A percentile compares a stretch with the other conserved stretches of the same genome.
These are phyloP conservation scores for Saxophila tyrrhenica DNA, from an alignment of 495 filamentous ascomycete species.

Conservation along the genomic window DNA sequence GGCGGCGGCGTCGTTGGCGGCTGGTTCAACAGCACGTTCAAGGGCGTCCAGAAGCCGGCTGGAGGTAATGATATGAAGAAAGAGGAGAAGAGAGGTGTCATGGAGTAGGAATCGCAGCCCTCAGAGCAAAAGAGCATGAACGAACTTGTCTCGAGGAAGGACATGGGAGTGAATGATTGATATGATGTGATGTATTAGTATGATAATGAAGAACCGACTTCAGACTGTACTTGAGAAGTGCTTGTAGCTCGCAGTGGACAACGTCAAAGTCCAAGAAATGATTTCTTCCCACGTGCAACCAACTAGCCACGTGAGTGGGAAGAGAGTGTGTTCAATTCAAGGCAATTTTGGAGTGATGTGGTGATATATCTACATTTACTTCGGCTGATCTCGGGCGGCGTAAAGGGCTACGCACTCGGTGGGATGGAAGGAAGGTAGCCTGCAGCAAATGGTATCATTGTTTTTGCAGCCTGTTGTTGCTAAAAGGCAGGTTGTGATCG, in stretches of 20 bases:
- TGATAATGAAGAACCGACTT: neutral
- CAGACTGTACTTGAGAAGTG: too few relatives aligned
- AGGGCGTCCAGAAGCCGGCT: constrained; percentile 2
- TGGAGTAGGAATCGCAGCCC: neutral
- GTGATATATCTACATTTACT: too few relatives aligned
- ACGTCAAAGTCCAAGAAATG: too few relatives aligned
- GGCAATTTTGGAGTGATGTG: too few relatives aligned
- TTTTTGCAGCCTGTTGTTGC: too few relatives aligned
- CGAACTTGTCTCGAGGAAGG: neutral
- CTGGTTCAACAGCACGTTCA: constrained; percentile 19
- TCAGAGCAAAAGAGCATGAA: neutral
- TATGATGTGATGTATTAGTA: neutral
- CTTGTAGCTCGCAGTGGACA: too few relatives aligned
- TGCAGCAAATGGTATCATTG: too few relatives aligned
- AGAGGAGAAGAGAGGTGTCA: neutral
- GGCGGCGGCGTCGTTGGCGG: constrained; percentile 6
- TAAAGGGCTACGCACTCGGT: neutral
- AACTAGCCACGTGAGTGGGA: too few relatives aligned
- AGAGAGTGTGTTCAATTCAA: too few relatives aligned
- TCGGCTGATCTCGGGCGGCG: neutral
- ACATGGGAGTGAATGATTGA: neutral
- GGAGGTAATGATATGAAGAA: neutral
- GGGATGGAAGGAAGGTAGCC: neutral
- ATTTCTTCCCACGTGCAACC: too few relatives aligned
- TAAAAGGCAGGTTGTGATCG: too few relatives aligned